Evolutionary conservation across 805 yeast genomes (phyloP).

Genomic region (Candida cerambycidarum): DNA sequence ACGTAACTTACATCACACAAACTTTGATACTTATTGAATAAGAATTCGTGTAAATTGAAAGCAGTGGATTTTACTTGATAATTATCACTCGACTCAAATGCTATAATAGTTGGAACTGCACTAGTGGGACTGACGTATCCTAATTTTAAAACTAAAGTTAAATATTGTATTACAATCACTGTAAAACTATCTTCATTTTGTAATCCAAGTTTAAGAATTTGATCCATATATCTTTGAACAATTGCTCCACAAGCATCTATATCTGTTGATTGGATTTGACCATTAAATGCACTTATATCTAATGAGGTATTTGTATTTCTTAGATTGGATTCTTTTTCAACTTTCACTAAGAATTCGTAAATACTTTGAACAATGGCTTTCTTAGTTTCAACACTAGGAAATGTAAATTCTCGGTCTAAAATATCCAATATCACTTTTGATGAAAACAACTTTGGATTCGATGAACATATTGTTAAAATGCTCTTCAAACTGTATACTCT

Average conservation of each 20-base stretch:
- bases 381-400: slow-evolving; percentile 40
- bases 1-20: slow-evolving; percentile 64
- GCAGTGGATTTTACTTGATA: slow-evolving; percentile 49
- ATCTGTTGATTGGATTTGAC: slow-evolving; percentile 44
- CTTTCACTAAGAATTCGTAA: slow-evolving; percentile 54
- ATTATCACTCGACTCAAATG: slow-evolving; percentile 57
- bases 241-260: slow-evolving; percentile 77
- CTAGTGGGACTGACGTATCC: slow-evolving; percentile 77
- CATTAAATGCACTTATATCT: slow-evolving; percentile 56
- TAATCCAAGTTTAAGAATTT: slow-evolving; percentile 51
- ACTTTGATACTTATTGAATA: slow-evolving; percentile 69
- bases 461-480: slow-evolving; percentile 56
- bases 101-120: slow-evolving; percentile 68
- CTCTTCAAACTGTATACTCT: slow-evolving; percentile 56
- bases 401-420: slow-evolving; percentile 50
- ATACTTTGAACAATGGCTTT: slow-evolving; percentile 58
- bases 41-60: slow-evolving; percentile 47
- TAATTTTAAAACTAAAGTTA: slow-evolving; percentile 55
- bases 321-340: slow-evolving; percentile 47
- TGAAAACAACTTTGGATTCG: slow-evolving; percentile 66
- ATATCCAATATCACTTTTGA: slow-evolving; percentile 52
- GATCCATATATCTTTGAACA: slow-evolving; percentile 58
- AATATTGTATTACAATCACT: slow-evolving; percentile 50
- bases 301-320: slow-evolving; percentile 39
- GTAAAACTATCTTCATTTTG: slow-evolving; percentile 47